Percentiles rank a stretch among this genome's conserved stretches.
phyloP scores from a whole-genome alignment of 495 filamentous ascomycete species.

The Talaromyces ruber region DNA sequence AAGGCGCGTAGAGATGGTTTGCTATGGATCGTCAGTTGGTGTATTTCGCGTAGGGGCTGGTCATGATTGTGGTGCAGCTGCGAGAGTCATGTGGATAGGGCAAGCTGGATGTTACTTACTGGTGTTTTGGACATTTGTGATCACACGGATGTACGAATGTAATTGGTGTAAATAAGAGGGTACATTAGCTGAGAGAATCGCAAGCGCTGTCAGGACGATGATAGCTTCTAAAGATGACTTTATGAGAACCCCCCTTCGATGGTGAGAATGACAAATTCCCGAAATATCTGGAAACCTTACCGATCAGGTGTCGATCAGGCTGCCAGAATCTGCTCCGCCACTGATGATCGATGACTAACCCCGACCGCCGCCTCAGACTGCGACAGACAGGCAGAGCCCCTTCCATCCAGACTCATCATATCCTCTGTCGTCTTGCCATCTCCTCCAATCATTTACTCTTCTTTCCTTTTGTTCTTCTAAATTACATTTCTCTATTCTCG shows the following conservation, averaged over 20 bases:
- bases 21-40: slow-evolving; percentile 24
- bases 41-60: neutral
- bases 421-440: slow-evolving; percentile 5
- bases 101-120: slow-evolving; percentile 10
- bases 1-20: slow-evolving; percentile 51
- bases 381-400: neutral
- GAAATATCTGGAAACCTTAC: neutral
- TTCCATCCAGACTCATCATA: neutral
- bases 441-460: slow-evolving; percentile 4
- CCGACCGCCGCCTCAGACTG: neutral
- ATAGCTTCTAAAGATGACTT: neutral
- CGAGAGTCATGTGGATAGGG: neutral
- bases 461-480: neutral
- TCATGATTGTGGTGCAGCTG: neutral
- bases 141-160: neutral
- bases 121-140: slow-evolving; percentile 22
- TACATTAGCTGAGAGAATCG: neutral
- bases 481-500: slow-evolving; percentile 12
- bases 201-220: neutral
- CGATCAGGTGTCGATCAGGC: slow-evolving; percentile 6
- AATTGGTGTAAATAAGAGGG: neutral
- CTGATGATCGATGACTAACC: neutral
- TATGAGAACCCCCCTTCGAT: neutral
- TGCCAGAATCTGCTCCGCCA: slow-evolving; percentile 4
- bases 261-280: neutral